Evolutionary conservation across 805 yeast genomes (phyloP), one percentile per base, ranked within the genome.

Genomic region (Candida pini): DNA sequence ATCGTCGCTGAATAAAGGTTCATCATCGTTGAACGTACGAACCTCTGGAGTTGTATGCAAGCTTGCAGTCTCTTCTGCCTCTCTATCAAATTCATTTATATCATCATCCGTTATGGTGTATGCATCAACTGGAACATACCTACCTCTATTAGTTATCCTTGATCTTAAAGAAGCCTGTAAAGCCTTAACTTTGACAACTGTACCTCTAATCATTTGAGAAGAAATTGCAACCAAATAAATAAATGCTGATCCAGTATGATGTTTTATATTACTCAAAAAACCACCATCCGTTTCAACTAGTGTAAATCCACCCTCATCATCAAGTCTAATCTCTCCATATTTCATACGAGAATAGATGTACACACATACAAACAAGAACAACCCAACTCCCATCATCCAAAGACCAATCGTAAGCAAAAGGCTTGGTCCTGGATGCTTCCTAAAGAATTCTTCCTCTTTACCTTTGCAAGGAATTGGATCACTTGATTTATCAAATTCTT

Each of bases 391-490:
- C 74, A 5, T 72, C 66, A 31, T 68, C 62, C 22, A 68, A 44
- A 42, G 65, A 61, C 19, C 73, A 65, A 39, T 65, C 51, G 10
- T 60, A 34, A 8, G 71, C 28, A 73, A 54, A 35, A 76, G 54
- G 18, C 73, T 68, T 17, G 65, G 60, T 0, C 79, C 75, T 7
- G 68, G 70, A 16, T 81, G 55, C 2, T 76, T 73, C 26, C 64
- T 62, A 42, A 76, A 72, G 43, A 76, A 86, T 51, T 83, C 78
- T 9, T 64, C 64, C 43, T 80, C 81, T 50, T 78, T 80, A 2
- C 96, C 96, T 6, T 96, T 95, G 55, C 97, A 89, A 8, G 96
- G 75, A 26, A 59, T 62, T 12, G 81, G 67, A 18, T 64, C 70
- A 13, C 34, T 36, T 39, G 71, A 67, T 19, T 68, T 64, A 50